phyloP scores from a whole-genome alignment of 1,284 basidiomycete genomes.

The Bjerkandera adusta region DNA sequence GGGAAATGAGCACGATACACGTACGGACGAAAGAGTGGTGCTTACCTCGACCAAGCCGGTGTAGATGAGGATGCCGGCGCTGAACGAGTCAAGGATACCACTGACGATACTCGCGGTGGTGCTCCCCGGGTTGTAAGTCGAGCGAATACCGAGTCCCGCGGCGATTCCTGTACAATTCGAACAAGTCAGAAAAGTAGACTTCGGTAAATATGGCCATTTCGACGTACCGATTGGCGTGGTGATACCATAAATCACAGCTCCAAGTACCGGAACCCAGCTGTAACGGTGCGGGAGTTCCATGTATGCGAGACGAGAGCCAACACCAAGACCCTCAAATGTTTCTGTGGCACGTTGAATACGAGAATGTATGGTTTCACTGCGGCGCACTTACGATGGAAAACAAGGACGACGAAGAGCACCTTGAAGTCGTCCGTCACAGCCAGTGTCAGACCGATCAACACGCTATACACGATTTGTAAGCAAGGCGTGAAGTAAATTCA shows the following conservation, averaged over 20 bases:
- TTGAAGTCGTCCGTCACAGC: conserved; percentile 84
- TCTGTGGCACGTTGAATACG: conserved; percentile 42
- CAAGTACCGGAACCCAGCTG: conserved; percentile 64
- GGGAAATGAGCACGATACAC: conserved; percentile 1
- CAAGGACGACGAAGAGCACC: conserved; percentile 84
- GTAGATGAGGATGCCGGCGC: conserved; percentile 88
- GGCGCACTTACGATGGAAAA: conserved; percentile 81
- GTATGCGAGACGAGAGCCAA: conserved; percentile 82
- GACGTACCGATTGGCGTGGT: conserved; percentile 72
- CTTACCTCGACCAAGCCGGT: conserved; percentile 86
- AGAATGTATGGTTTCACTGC: neutral
- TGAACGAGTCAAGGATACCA: conserved; percentile 83
- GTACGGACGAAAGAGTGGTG: neutral
- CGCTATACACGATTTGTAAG: conserved; percentile 32
- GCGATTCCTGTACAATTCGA: conserved; percentile 64
- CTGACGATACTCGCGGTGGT: conserved; percentile 76
- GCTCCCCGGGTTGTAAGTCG: conserved; percentile 79
- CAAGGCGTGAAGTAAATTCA: neutral
- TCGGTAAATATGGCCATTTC: too few species aligned
- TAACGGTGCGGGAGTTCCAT: conserved; percentile 63
- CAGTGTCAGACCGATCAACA: conserved; percentile 93
- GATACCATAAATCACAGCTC: conserved; percentile 70
- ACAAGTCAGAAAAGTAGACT: too few species aligned
- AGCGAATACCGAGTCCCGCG: conserved; percentile 77
- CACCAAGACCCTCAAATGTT: conserved; percentile 89